phyloP scores from a whole-genome alignment of 495 filamentous ascomycete genomes.

The Parachaetomium inaequale region DNA sequence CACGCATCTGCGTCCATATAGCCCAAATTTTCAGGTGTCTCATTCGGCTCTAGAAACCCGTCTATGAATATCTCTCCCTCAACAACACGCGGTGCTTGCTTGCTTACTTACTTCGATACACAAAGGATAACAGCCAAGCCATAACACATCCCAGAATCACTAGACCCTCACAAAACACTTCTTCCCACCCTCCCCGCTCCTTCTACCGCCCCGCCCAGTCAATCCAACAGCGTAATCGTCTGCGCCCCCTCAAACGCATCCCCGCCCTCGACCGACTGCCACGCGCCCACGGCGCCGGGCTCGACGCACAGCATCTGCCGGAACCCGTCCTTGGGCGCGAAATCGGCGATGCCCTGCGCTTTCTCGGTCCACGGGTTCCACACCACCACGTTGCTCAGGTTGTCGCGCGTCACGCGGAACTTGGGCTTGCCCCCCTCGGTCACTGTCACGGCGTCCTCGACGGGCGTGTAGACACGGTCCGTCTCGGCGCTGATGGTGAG shows the following conservation, averaged over 20 bases:
- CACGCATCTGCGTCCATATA: background rate
- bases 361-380: conserved; percentile 97
- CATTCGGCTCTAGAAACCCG: background rate
- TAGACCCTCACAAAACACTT: conserved; percentile 12
- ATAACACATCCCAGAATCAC: too few relatives aligned
- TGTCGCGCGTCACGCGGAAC: conserved; percentile 74
- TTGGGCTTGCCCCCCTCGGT: conserved; percentile 56
- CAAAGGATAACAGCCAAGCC: too few relatives aligned
- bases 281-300: conserved; percentile 75
- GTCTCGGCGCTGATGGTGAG: conserved; percentile 64
- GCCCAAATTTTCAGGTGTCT: background rate
- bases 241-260: conserved; percentile 90
- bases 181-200: background rate
- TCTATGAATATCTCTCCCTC: background rate
- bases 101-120: too few relatives aligned
- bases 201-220: background rate
- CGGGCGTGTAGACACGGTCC: conserved; percentile 64
- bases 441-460: conserved; percentile 50
- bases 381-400: conserved; percentile 79
- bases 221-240: conserved; percentile 50
- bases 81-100: background rate
- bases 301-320: conserved; percentile 93
- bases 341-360: conserved; percentile 76
- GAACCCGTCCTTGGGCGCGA: conserved; percentile 82
- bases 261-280: conserved; percentile 78